These are phyloP conservation scores for Chalciporus pseudorubinellus DNA, from an alignment of 768 basidiomycete species.

Conservation along the genomic window DNA sequence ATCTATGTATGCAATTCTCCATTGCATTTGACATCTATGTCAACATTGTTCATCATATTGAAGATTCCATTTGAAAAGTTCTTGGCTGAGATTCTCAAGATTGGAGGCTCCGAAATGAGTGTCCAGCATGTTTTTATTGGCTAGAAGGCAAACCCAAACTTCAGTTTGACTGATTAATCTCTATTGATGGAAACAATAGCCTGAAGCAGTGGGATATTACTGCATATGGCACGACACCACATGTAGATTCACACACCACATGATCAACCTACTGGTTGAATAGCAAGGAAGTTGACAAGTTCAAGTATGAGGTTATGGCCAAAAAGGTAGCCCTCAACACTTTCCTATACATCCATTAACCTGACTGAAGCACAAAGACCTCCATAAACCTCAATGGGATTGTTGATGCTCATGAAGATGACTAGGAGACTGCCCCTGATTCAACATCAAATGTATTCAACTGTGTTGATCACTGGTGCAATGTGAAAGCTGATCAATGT, in stretches of 20 bases:
- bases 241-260: not conserved
- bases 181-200: slow-evolving; percentile 14
- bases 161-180: not conserved
- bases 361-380: no score
- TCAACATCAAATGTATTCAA: no score
- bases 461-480: no score
- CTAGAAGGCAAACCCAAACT: slow-evolving; percentile 5
- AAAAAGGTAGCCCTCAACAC: no score
- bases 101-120: slow-evolving; percentile 9
- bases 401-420: no score
- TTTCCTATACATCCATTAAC: no score
- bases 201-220: not conserved
- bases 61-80: not conserved
- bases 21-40: slow-evolving; percentile 8
- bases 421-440: no score
- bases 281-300: no score
- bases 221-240: not conserved
- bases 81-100: not conserved
- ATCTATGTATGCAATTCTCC: slow-evolving; percentile 2
- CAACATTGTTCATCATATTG: slow-evolving; percentile 6
- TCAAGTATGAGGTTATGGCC: no score
- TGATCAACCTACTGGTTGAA: no score
- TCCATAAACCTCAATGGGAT: no score
- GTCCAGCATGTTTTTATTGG: slow-evolving; percentile 12
- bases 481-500: no score